A percentile compares a stretch with the other conserved stretches of the same genome.
Conservation (phyloP, 768 basidiomycete species). For the Auricularia sp. region DNA sequence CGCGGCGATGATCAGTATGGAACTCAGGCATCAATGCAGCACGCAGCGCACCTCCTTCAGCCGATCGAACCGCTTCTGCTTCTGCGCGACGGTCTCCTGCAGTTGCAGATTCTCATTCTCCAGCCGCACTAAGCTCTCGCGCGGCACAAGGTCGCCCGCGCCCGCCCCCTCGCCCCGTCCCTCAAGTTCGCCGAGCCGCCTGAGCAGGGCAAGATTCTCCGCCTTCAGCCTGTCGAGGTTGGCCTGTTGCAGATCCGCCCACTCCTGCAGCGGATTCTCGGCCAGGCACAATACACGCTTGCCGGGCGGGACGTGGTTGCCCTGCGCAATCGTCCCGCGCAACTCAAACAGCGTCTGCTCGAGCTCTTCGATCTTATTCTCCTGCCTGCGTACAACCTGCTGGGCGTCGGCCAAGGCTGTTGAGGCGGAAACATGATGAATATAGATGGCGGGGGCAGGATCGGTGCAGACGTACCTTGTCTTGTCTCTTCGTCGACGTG, state of each 20-base stretch:
- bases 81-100: slow-evolving; percentile 55
- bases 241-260: slow-evolving; percentile 65
- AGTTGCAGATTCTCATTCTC: slow-evolving; percentile 61
- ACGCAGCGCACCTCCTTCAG: slow-evolving; percentile 59
- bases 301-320: slow-evolving; percentile 64
- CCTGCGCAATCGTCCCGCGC: slow-evolving; percentile 63
- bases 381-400: slow-evolving; percentile 26
- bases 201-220: slow-evolving; percentile 80
- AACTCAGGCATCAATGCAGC: not conserved
- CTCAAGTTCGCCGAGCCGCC: slow-evolving; percentile 54
- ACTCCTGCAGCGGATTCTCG: slow-evolving; percentile 77
- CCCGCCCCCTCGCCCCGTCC: slow-evolving; percentile 21
- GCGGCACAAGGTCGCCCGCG: slow-evolving; percentile 48
- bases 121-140: slow-evolving; percentile 70
- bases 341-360: slow-evolving; percentile 75
- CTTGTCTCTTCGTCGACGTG: not conserved
- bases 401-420: slow-evolving; percentile 38
- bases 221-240: slow-evolving; percentile 63
- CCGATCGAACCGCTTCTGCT: slow-evolving; percentile 70
- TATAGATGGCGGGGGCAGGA: not conserved
- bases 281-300: slow-evolving; percentile 56
- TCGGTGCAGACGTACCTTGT: not conserved
- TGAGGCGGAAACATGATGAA: not conserved
- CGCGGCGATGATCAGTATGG: not conserved
- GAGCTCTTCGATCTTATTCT: slow-evolving; percentile 53